Evolutionary conservation across 352 stramenopile genomes (phyloP).

Genomic region (Globisporangium barbulae): DNA sequence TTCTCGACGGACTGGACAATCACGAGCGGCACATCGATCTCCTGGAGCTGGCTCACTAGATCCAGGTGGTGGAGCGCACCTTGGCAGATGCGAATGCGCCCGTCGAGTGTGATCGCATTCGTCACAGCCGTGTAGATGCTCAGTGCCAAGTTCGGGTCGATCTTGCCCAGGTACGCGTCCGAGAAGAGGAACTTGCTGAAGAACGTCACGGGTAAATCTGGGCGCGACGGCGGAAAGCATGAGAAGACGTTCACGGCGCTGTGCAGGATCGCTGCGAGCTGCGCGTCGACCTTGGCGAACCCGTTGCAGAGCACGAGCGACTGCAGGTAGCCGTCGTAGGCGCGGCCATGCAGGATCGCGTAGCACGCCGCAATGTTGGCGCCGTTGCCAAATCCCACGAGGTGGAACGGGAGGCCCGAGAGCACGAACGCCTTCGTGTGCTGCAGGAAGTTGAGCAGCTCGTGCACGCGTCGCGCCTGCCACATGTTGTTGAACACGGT

Average conservation of each 20-base stretch:
- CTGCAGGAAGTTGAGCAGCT: slow-evolving; percentile 84
- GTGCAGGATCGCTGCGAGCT: slow-evolving; percentile 77
- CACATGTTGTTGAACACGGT: slow-evolving; percentile 86
- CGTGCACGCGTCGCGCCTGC: slow-evolving; percentile 72
- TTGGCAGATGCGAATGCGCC: slow-evolving; percentile 75
- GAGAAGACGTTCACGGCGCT: slow-evolving; percentile 81
- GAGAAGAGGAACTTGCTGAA: slow-evolving; percentile 92
- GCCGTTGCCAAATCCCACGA: slow-evolving; percentile 89
- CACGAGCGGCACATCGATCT: slow-evolving; percentile 73
- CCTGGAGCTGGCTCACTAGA: slow-evolving; percentile 41
- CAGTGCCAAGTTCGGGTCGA: slow-evolving; percentile 86
- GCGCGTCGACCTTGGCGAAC: slow-evolving; percentile 73
- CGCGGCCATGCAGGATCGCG: slow-evolving; percentile 40
- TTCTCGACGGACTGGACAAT: slow-evolving; percentile 90
- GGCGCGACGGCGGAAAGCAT: slow-evolving; percentile 70
- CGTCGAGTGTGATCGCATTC: slow-evolving; percentile 90
- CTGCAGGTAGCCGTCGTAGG: slow-evolving; percentile 49
- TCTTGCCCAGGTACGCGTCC: slow-evolving; percentile 79
- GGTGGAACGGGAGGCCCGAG: slow-evolving; percentile 67
- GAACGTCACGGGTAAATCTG: slow-evolving; percentile 87
- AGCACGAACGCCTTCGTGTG: slow-evolving; percentile 66
- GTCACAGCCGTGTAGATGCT: slow-evolving; percentile 93
- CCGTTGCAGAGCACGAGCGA: slow-evolving; percentile 84
- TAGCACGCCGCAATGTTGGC: slow-evolving; percentile 82
- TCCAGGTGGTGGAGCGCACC: slow-evolving; percentile 80